A percentile compares a stretch with the other conserved stretches of the same genome.
Conservation (phyloP, 257 asterid genomes). For the Solanum sparsipilum region DNA sequence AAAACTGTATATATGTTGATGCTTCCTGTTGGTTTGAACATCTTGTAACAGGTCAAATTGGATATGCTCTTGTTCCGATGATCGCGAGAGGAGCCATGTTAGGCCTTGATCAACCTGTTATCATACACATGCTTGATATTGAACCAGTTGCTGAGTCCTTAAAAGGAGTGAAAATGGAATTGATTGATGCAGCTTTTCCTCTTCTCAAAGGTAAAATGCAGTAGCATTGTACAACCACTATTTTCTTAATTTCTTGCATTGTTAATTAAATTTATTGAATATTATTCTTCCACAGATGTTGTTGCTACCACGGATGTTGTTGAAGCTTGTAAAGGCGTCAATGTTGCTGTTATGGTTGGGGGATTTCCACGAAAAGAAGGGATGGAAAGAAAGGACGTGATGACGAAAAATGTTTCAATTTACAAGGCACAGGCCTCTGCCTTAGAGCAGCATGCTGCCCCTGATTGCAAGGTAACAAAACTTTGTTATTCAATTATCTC, state of each 20-base stretch:
- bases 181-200: conserved; percentile 76
- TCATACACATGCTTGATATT: conserved; percentile 79
- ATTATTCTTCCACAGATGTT: conserved; percentile 26
- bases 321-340: conserved; percentile 59
- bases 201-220: conserved; percentile 52
- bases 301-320: conserved; percentile 56
- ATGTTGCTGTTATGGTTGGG: conserved; percentile 63
- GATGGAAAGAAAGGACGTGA: conserved; percentile 75
- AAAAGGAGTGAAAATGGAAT: conserved; percentile 61
- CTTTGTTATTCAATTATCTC: neutral
- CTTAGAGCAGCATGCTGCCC: conserved; percentile 54
- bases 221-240: neutral
- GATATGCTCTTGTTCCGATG: conserved; percentile 81
- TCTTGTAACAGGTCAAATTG: conserved; percentile 59
- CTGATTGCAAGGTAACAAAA: conserved; percentile 52
- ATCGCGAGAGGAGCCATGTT: conserved; percentile 75
- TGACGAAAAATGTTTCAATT: conserved; percentile 65
- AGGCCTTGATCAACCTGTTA: conserved; percentile 68
- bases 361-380: conserved; percentile 67
- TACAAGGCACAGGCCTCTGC: conserved; percentile 79
- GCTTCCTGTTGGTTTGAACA: neutral
- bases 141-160: conserved; percentile 41
- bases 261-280: neutral
- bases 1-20: neutral
- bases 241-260: neutral